Conservation (phyloP, 169 alveolate species). For the Sarcocystis neurona region DNA sequence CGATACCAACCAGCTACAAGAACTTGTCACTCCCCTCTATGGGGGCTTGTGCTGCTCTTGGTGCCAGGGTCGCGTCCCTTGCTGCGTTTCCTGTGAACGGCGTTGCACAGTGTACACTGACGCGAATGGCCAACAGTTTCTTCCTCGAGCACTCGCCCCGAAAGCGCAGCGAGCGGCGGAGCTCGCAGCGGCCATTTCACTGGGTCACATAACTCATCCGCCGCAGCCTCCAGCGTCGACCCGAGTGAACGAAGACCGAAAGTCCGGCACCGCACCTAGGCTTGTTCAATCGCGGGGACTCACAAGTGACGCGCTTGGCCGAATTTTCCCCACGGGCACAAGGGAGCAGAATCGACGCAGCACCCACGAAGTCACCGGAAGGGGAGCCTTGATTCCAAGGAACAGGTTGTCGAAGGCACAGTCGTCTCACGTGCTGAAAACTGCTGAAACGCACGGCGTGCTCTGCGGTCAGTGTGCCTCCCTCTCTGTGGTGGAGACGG, state of each 20-base stretch:
- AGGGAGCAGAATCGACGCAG: no score
- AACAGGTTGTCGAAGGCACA: neutral
- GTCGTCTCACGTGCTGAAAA: neutral
- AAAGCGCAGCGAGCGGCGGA: neutral
- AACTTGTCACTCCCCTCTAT: neutral
- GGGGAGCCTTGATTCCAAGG: neutral
- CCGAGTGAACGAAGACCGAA: no score
- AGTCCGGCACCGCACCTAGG: no score
- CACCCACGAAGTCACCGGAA: neutral
- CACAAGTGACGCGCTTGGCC: no score
- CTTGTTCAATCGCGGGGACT: no score
- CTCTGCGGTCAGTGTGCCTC: slow-evolving; percentile 32
- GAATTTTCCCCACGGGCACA: no score
- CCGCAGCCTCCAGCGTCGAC: no score
- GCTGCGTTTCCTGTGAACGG: slow-evolving; percentile 17
- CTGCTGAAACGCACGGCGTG: neutral
- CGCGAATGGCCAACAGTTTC: neutral
- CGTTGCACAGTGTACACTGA: neutral
- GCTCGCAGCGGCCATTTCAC: slow-evolving; percentile 3
- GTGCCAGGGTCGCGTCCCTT: slow-evolving; percentile 24
- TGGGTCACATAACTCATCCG: neutral
- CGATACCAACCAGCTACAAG: no score
- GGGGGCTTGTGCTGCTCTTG: slow-evolving; percentile 24
- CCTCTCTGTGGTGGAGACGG: neutral
- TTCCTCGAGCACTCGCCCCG: neutral